These are phyloP conservation scores for Neurospora cerealis DNA, from an alignment of 495 filamentous ascomycete species.

Conservation along the genomic window DNA sequence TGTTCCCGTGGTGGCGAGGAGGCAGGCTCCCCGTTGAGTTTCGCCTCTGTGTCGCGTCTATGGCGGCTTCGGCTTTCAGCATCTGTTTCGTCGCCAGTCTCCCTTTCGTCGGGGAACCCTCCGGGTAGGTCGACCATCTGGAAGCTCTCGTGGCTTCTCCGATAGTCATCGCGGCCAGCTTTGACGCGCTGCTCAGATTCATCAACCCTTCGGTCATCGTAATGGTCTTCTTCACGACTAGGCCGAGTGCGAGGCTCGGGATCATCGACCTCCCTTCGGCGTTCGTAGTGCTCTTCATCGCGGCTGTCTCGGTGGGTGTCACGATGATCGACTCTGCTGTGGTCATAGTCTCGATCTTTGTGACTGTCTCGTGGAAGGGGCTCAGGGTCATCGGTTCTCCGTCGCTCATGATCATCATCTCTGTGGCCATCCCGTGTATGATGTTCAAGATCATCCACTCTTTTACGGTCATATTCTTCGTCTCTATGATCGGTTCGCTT, in stretches of 20 bases:
- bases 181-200: background rate
- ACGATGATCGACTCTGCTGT: background rate
- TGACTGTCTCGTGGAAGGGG: slow-evolving; percentile 11
- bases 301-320: background rate
- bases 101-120: background rate
- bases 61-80: background rate
- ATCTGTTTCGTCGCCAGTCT: background rate
- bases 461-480: slow-evolving; percentile 11
- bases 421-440: slow-evolving; percentile 10
- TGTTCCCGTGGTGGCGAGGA: slow-evolving; percentile 4
- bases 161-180: background rate
- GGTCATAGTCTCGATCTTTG: slow-evolving; percentile 2
- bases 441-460: slow-evolving; percentile 10
- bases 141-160: background rate
- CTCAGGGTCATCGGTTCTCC: slow-evolving; percentile 9
- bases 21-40: slow-evolving; percentile 15
- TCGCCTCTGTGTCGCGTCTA: slow-evolving; percentile 16
- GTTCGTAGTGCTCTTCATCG: background rate
- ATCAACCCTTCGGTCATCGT: background rate
- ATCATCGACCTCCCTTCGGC: slow-evolving; percentile 15
- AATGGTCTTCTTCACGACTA: background rate
- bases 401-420: background rate
- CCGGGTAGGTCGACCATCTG: background rate
- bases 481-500: slow-evolving; percentile 5
- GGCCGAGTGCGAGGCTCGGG: background rate